phyloP scores from a whole-genome alignment of 352 stramenopile genomes.

The Globisporangium solare region DNA sequence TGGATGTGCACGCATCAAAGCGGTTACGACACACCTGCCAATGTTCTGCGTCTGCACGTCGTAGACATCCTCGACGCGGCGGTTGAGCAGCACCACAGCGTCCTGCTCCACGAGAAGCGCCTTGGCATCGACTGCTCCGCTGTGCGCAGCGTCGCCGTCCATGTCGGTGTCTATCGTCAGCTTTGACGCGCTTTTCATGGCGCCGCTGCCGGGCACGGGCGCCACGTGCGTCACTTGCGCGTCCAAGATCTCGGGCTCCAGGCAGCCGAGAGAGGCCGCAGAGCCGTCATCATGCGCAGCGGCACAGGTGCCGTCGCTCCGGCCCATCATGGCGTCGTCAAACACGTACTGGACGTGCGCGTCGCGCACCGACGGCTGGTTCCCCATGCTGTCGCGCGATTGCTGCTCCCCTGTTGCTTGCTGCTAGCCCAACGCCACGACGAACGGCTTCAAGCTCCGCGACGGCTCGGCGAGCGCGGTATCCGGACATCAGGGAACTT shows the following conservation, averaged over 20 bases:
- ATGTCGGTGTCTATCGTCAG: conserved; percentile 7
- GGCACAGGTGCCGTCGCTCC: background rate
- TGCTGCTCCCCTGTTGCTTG: too few species aligned
- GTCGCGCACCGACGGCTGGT: conserved; percentile 8
- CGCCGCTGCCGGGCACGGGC: background rate
- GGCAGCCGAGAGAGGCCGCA: background rate
- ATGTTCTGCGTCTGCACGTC: conserved; percentile 44
- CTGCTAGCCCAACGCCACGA: too few species aligned
- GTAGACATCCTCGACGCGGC: conserved; percentile 53
- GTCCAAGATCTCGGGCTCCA: conserved; percentile 1
- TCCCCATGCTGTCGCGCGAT: background rate
- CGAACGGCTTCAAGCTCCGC: too few species aligned
- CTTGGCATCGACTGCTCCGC: background rate
- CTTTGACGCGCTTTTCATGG: background rate
- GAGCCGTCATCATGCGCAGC: background rate
- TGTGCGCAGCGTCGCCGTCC: background rate
- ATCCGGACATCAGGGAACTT: too few species aligned
- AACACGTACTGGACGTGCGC: background rate
- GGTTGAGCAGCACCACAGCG: conserved; percentile 12
- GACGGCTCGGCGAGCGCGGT: too few species aligned
- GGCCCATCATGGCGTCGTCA: background rate
- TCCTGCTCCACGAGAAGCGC: background rate
- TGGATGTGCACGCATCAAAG: background rate
- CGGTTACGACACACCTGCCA: conserved; percentile 32
- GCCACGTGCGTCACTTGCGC: background rate